These are phyloP conservation scores for Pleurotus djamor DNA, from an alignment of 768 basidiomycete species.

Conservation along the genomic window DNA sequence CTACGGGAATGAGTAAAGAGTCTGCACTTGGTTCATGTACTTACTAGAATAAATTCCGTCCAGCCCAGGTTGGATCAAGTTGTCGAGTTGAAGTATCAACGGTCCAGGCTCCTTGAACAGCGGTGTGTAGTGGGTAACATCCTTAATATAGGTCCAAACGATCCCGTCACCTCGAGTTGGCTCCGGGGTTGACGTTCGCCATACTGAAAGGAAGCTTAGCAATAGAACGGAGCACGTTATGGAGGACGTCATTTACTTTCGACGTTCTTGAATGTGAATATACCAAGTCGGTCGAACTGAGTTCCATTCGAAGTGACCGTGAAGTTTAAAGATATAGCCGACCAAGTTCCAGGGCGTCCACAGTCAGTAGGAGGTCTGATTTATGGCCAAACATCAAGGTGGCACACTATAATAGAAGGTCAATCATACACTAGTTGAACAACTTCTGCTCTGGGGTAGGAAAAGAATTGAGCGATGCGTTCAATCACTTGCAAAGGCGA, in stretches of 20 bases:
- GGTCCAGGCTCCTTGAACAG: conserved; percentile 67
- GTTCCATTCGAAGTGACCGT: conserved; percentile 79
- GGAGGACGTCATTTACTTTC: conserved; percentile 49
- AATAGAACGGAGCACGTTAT: not conserved
- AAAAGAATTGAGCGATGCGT: not conserved
- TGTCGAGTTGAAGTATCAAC: conserved; percentile 75
- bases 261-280: conserved; percentile 75
- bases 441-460: conserved; percentile 50
- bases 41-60: conserved; percentile 72
- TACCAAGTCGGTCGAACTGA: conserved; percentile 70
- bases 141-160: conserved; percentile 78
- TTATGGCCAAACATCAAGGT: not conserved
- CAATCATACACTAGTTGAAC: conserved; percentile 51
- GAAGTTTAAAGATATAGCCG: conserved; percentile 72
- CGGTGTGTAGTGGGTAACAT: conserved; percentile 70
- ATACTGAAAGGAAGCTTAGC: conserved; percentile 39
- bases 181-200: conserved; percentile 81
- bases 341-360: conserved; percentile 70
- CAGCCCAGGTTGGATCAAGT: conserved; percentile 53
- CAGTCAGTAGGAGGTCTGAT: conserved; percentile 70
- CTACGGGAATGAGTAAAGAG: conserved; percentile 26
- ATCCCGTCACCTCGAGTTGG: conserved; percentile 66
- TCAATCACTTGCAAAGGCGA: not conserved
- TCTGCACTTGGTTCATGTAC: conserved; percentile 8
- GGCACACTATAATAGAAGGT: not conserved